Conservation (phyloP, 768 basidiomycete genomes). For the Russula sp. region DNA sequence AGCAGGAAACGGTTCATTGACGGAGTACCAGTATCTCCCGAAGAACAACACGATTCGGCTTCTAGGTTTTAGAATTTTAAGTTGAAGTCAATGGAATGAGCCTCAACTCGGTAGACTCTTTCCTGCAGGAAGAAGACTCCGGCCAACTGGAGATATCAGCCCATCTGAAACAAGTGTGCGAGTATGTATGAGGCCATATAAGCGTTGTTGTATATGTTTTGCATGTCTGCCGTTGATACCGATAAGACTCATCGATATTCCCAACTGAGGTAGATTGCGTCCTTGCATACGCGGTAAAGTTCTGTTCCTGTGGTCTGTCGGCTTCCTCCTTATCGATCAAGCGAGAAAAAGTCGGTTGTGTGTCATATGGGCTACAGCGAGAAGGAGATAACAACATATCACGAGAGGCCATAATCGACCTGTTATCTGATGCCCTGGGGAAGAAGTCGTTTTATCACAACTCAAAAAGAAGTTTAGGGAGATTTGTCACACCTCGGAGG, state of each 20-base stretch:
- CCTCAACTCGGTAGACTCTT: conserved; percentile 7
- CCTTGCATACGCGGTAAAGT: neutral
- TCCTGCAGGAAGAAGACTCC: conserved; percentile 7
- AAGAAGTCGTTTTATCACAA: neutral
- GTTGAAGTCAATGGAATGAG: neutral
- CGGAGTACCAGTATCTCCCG: neutral
- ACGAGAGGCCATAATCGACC: neutral
- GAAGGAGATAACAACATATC: neutral
- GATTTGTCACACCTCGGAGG: conserved; percentile 6
- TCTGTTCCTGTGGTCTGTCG: conserved; percentile 3
- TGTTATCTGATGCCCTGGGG: neutral
- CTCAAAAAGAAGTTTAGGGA: neutral
- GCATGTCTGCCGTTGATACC: neutral
- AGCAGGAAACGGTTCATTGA: neutral
- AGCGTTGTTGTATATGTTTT: neutral
- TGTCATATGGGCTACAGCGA: neutral
- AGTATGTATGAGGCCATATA: neutral
- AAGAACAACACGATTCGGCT: neutral
- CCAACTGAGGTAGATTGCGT: neutral
- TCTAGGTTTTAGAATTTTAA: conserved; percentile 27
- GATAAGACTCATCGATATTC: conserved; percentile 15
- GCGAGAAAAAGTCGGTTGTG: neutral
- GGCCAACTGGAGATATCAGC: neutral
- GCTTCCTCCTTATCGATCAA: conserved; percentile 24
- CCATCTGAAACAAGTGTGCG: neutral